A percentile compares a stretch with the other conserved stretches of the same genome.
Conservation (phyloP, 306 rosid genomes). For the Rubus parviflorus region DNA sequence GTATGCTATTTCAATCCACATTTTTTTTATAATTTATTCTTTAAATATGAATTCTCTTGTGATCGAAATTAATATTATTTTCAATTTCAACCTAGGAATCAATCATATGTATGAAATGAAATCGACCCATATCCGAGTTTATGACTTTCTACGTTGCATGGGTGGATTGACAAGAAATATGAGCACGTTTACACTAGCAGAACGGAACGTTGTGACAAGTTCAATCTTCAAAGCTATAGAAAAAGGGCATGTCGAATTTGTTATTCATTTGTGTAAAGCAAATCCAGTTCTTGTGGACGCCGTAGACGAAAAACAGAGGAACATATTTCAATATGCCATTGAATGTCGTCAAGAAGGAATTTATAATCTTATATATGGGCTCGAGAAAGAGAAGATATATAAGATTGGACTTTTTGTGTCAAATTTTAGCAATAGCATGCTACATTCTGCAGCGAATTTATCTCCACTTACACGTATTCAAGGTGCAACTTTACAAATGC, state of each 20-base stretch:
- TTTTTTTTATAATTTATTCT: background rate
- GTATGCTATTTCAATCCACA: background rate
- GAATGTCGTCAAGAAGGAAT: background rate
- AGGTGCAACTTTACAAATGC: background rate
- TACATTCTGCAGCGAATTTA: background rate
- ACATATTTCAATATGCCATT: background rate
- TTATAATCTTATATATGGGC: background rate
- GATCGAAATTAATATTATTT: background rate
- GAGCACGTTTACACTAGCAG: fast-evolving
- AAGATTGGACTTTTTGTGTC: background rate
- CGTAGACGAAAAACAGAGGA: background rate
- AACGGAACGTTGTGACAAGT: background rate
- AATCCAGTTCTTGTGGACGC: background rate
- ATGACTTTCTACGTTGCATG: background rate
- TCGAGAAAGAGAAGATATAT: background rate
- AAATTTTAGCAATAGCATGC: background rate
- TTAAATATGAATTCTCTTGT: background rate
- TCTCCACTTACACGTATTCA: background rate
- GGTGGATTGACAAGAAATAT: background rate
- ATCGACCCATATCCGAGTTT: background rate
- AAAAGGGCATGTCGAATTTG: background rate
- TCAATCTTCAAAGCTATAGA: background rate
- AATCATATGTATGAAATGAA: background rate
- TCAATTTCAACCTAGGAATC: background rate
- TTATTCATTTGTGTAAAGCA: background rate